Base-by-base conservation (phyloP, 768 basidiomycete genomes). In the Mycena latifolia region DNA sequence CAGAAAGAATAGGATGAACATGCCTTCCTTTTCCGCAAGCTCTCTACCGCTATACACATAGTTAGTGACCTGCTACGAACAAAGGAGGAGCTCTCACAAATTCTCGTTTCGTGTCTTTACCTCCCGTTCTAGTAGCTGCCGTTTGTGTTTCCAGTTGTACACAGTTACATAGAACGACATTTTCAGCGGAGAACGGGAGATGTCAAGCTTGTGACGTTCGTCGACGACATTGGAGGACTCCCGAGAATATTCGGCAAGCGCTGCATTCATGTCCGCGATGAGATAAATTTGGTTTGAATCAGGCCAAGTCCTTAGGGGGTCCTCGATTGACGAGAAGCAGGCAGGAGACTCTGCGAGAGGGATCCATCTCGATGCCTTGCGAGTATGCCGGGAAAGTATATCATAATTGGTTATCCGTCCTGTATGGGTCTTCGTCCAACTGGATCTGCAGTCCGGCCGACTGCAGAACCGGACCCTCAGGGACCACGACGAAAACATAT, bases 401-500 rank as follows among this genome's bases (percentile, higher is more conserved):
- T 59, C 57, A n/a, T 14, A 50, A 43, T 63, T 56, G 1, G 54
- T 41, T 20, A 57, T 37, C 25, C 24, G 43, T 9, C 1, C 1
- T 6, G 43, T 31, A 18, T 66, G 22, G 0, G 18, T 27, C 31
- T 35, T 55, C 33, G 37, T 33, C 56, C 53, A 69, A 6, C 25
- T n/a, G 8, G 29, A 22, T 50, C 17, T 52, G 54, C 69, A 70
- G 6, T 54, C 68, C 1, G 61, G 45, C 14, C 56, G 56, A 18
- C 70, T 70, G 65, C 90, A 91, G 11, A 89, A 50, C 39, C 85
- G 79, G 27, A 84, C 62, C 28, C 81, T 77, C 3, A 86, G 70
- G 1, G 84, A 77, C 67, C 86, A 90, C 15, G 88, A 88, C 2
- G 59, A 58, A 67, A 82, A 88, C 72, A 80, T 76, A 7, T 65